phyloP scores from a whole-genome alignment of 164 flowering plant species.

The Paratinospora sagittata region DNA sequence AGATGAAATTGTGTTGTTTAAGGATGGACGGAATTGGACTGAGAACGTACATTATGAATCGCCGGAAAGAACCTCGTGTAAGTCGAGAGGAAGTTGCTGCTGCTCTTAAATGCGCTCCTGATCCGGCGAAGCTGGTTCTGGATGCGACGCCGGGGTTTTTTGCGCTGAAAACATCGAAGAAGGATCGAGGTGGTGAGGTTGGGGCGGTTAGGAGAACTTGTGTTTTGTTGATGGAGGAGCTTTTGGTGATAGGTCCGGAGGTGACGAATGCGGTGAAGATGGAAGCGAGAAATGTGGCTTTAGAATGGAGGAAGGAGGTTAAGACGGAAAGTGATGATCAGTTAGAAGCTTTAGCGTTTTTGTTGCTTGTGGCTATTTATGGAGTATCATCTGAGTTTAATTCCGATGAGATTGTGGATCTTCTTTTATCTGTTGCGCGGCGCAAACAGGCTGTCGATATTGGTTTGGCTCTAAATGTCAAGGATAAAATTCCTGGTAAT shows the following conservation, averaged over 20 bases:
- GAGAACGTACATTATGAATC: slow-evolving; percentile 27
- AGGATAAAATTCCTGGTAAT: slow-evolving; percentile 42
- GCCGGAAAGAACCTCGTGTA: slow-evolving; percentile 21
- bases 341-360: slow-evolving; percentile 38
- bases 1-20: slow-evolving; percentile 37
- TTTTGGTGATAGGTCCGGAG: slow-evolving; percentile 21
- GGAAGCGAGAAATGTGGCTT: slow-evolving; percentile 42
- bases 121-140: slow-evolving; percentile 49
- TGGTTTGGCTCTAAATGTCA: slow-evolving; percentile 33
- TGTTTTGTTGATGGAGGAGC: slow-evolving; percentile 41
- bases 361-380: slow-evolving; percentile 48
- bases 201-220: slow-evolving; percentile 20
- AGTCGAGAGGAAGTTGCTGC: slow-evolving; percentile 35
- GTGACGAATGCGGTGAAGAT: slow-evolving; percentile 27
- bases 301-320: slow-evolving; percentile 48
- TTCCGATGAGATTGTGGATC: slow-evolving; percentile 36
- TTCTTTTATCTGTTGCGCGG: slow-evolving; percentile 25
- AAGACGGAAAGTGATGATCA: slow-evolving; percentile 20
- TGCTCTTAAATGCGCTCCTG: slow-evolving; percentile 37
- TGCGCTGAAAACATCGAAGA: slow-evolving; percentile 6
- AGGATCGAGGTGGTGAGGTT: slow-evolving; percentile 5
- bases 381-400: slow-evolving; percentile 34
- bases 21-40: slow-evolving; percentile 55
- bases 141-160: slow-evolving; percentile 50
- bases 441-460: slow-evolving; percentile 34